Percentiles rank a stretch among this genome's conserved stretches.
Evolutionary conservation across 2,329 filamentous ascomycete genomes (phyloP).

Genomic region (Talaromyces sp.): DNA sequence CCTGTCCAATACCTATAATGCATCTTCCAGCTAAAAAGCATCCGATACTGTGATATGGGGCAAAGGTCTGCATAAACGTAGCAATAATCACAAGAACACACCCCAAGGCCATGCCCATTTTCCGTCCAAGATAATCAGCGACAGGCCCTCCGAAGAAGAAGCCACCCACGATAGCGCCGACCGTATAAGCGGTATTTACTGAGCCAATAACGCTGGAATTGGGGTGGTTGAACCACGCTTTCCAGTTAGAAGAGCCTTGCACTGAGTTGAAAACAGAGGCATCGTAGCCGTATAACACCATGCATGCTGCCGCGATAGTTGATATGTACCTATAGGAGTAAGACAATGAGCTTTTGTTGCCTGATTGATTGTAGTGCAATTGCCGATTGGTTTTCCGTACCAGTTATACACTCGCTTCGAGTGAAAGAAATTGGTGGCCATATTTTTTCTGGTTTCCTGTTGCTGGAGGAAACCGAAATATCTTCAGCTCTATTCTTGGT

Average conservation of each 20-base stretch:
- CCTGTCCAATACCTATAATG: slow-evolving; percentile 64
- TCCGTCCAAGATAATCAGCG: slow-evolving; percentile 57
- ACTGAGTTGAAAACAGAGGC: slow-evolving; percentile 68
- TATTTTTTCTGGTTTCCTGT: neutral
- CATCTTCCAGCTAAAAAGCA: slow-evolving; percentile 64
- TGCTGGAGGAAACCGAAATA: neutral
- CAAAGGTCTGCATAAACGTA: slow-evolving; percentile 63
- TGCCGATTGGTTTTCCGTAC: neutral
- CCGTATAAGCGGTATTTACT: slow-evolving; percentile 65
- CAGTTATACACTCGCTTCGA: slow-evolving; percentile 8
- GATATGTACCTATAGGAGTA: slow-evolving; percentile 52
- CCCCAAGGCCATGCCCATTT: slow-evolving; percentile 59
- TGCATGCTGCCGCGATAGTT: slow-evolving; percentile 64
- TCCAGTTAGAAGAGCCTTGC: slow-evolving; percentile 62
- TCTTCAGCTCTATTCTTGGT: neutral
- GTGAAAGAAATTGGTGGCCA: neutral
- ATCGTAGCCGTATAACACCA: slow-evolving; percentile 71
- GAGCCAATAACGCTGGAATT: slow-evolving; percentile 44
- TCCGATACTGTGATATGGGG: slow-evolving; percentile 55
- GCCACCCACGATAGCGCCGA: slow-evolving; percentile 63
- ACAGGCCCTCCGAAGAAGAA: slow-evolving; percentile 63
- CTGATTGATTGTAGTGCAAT: too few species aligned
- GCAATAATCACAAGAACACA: slow-evolving; percentile 61
- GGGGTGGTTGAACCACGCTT: slow-evolving; percentile 53
- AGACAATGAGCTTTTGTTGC: neutral